Conservation (phyloP, 2,329 filamentous ascomycete species). For the Tolypocladium amazonense region DNA sequence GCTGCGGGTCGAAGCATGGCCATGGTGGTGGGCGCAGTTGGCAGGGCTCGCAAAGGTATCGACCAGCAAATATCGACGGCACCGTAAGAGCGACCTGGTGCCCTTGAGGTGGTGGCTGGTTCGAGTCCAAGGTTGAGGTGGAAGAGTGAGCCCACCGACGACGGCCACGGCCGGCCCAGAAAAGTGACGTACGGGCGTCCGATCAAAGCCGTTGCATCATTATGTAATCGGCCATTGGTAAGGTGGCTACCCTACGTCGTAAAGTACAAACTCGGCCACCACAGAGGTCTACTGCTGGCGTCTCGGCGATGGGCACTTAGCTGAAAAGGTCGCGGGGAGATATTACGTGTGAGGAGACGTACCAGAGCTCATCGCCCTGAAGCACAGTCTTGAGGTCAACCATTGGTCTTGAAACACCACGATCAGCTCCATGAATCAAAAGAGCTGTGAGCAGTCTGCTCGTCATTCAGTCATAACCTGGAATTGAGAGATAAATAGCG, state of each 20-base stretch:
- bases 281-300: neutral
- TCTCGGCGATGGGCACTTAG: no score
- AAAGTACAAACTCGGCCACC: neutral
- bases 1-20: constrained; percentile 18
- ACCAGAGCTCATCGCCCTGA: no score
- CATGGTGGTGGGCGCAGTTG: neutral
- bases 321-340: neutral
- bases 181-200: neutral
- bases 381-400: no score
- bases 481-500: no score
- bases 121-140: neutral
- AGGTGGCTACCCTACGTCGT: neutral
- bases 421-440: no score
- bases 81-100: neutral
- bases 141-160: neutral
- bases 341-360: neutral
- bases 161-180: neutral
- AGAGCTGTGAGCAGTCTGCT: no score
- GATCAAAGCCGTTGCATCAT: neutral
- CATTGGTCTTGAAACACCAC: no score
- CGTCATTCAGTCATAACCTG: no score
- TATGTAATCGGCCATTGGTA: neutral
- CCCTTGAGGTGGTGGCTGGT: neutral
- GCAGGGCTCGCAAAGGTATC: neutral
- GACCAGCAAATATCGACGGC: neutral